Base-by-base conservation (phyloP, 106 monocot genomes). In the Iris macrosiphon region DNA sequence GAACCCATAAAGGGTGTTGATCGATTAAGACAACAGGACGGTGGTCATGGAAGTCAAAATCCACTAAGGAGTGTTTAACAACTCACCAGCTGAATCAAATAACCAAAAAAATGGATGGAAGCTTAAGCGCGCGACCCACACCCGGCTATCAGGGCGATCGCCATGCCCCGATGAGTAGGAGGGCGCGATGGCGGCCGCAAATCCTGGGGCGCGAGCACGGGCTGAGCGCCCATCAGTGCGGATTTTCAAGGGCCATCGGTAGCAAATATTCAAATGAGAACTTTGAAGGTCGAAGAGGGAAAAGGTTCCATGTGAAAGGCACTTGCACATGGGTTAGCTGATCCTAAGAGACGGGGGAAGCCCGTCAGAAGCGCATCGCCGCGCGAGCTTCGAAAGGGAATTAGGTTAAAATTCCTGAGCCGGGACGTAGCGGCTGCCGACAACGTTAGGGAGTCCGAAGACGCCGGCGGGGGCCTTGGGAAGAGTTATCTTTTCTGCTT, bases 231-330 rank as follows among this genome's bases (percentile, higher is more conserved):
- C 31, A 41, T 55, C 59, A 52, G 55, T 73, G 68, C 69, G 44
- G 65, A 79, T 79, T 45, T 79, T 65, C 73, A 64, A 73, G 51
- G 69, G n/a, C n/a, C n/a, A n/a, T n/a, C 64, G 61, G 45, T 65
- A 68, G 49, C 63, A 72, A 72, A 64, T 64, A 64, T 72, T 72
- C 57, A 72, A 72, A 64, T 72, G 63, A 72, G 64, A 64, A 64
- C 47, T 72, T 72, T 64, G 57, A 72, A 57, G 72, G 49, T 40
- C 41, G 40, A 72, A 72, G 64, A 47, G 56, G 62, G 34, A 30
- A 71, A 72, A 56, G 40, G 57, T 63, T 72, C 70, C 63, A 72
- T 41, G 72, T 63, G 72, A 72, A 72, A 40, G 39, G 26, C 71
- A 63, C 71, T 46, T 62, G 52, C 28, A 52, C 31, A 31, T 52